Evolutionary conservation across 2,329 filamentous ascomycete genomes (phyloP), one percentile per base, ranked within the genome.

Genomic region (Diaporthe caulivora): DNA sequence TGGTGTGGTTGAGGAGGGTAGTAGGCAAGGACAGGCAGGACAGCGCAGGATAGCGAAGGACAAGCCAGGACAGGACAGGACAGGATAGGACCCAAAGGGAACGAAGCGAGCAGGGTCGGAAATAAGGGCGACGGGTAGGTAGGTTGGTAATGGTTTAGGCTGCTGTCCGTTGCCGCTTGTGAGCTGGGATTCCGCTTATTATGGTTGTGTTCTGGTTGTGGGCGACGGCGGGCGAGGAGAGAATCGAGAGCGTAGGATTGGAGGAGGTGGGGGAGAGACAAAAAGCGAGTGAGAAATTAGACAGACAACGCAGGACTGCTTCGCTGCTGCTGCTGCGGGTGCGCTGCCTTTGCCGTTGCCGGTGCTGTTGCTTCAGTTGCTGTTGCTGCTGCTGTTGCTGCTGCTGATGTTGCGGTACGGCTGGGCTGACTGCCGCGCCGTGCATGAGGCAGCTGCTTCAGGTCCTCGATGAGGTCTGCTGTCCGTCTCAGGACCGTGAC

Each of bases 231-330:
- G 67, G 49, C 47, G 71, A 51, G 42, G 71, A 51, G 62, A 37
- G 31, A 65, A 37, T 51, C 15, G 62, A 65, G 44, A 47, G 62
- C 44, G 62, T 49, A 65, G 67, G 67, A 57, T 57, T 44, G 67
- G 51, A 70, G 42, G 60, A 44, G 60, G 42, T 17, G 17, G 55
- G 53, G 57, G 26, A 47, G 60, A 64, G 72, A 40, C 37, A 40
- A 13, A 40, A 40, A 42, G 53, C 29, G 60, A 58, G 74, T 75
- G 65, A 73, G 74, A 75, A 75, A 75, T 75, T 75, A 75, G 74
- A 44, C n/a, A 64, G 42, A 49, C n/a, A n/a, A n/a, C 58, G 24
- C 58, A 70, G 64, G 73, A 49, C 72, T 72, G 26, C 68, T 51
- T 68, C 58, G 40, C 40, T 26, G 57, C 57, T n/a, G 57, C 34